Evolutionary conservation across 306 rosid genomes (phyloP).

Genomic region (Acacia confusa): DNA sequence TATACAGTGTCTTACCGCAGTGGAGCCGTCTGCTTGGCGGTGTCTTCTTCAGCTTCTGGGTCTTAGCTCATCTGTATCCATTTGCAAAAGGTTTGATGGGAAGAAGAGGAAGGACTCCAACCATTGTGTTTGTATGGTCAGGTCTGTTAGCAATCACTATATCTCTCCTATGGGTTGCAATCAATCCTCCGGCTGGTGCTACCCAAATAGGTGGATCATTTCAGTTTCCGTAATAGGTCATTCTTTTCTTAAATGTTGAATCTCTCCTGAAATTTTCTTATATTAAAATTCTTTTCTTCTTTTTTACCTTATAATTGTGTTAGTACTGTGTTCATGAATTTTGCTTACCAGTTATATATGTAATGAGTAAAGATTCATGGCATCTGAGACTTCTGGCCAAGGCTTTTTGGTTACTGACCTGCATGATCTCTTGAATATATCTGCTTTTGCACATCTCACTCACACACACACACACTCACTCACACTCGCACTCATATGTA

Average conservation of each 20-base stretch:
- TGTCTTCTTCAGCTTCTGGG: conserved; percentile 98
- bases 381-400: not conserved
- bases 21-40: conserved; percentile 93
- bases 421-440: not conserved
- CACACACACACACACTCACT: not conserved
- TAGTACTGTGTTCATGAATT: conserved; percentile 31
- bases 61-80: conserved; percentile 88
- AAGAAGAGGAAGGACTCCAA: conserved; percentile 90
- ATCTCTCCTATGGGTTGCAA: conserved; percentile 98
- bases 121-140: conserved; percentile 99
- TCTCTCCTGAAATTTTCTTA: conserved; percentile 24
- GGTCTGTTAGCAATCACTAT: conserved; percentile 90
- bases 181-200: conserved; percentile 75
- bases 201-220: conserved; percentile 89
- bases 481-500: not conserved
- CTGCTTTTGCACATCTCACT: not conserved
- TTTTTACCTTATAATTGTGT: not conserved
- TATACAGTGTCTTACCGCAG: conserved; percentile 82
- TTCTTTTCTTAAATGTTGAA: conserved; percentile 28
- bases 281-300: conserved; percentile 30
- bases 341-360: conserved; percentile 27
- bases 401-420: not conserved
- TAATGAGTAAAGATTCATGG: not conserved
- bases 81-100: conserved; percentile 98
- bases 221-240: conserved; percentile 65